phyloP scores from a whole-genome alignment of 495 filamentous ascomycete genomes.

The Penicillium crystallinum region DNA sequence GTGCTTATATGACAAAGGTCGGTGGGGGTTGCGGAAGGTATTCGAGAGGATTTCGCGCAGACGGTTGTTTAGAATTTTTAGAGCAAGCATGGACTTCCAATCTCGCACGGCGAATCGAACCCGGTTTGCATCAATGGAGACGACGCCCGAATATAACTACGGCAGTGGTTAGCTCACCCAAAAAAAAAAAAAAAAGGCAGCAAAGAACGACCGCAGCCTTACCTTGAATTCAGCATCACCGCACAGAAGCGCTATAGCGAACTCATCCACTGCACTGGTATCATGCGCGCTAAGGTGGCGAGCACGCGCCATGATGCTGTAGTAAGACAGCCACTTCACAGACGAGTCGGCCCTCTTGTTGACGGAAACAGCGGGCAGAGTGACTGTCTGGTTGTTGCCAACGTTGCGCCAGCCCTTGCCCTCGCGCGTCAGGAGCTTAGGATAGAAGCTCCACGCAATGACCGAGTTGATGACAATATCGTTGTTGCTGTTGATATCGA shows the following conservation, averaged over 20 bases:
- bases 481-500: slow-evolving; percentile 69
- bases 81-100: slow-evolving; percentile 83
- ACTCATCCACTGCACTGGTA: slow-evolving; percentile 73
- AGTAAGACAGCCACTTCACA: slow-evolving; percentile 82
- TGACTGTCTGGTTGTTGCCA: slow-evolving; percentile 82
- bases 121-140: slow-evolving; percentile 79
- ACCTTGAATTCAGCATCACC: slow-evolving; percentile 81
- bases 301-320: slow-evolving; percentile 86
- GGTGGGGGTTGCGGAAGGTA: slow-evolving; percentile 68
- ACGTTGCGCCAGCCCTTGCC: slow-evolving; percentile 89
- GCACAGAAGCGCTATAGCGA: slow-evolving; percentile 76
- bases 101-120: slow-evolving; percentile 82
- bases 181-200: background rate
- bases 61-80: slow-evolving; percentile 67
- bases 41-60: slow-evolving; percentile 66
- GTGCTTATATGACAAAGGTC: slow-evolving; percentile 55
- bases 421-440: slow-evolving; percentile 80
- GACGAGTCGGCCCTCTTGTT: slow-evolving; percentile 62
- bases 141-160: slow-evolving; percentile 76
- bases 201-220: slow-evolving; percentile 1
- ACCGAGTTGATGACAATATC: slow-evolving; percentile 72
- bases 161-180: background rate
- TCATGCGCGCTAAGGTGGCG: slow-evolving; percentile 85
- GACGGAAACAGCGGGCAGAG: slow-evolving; percentile 77
- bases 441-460: slow-evolving; percentile 90